These are phyloP conservation scores for Candida glaebosa DNA, from an alignment of 805 yeast genomes.

Conservation along the genomic window DNA sequence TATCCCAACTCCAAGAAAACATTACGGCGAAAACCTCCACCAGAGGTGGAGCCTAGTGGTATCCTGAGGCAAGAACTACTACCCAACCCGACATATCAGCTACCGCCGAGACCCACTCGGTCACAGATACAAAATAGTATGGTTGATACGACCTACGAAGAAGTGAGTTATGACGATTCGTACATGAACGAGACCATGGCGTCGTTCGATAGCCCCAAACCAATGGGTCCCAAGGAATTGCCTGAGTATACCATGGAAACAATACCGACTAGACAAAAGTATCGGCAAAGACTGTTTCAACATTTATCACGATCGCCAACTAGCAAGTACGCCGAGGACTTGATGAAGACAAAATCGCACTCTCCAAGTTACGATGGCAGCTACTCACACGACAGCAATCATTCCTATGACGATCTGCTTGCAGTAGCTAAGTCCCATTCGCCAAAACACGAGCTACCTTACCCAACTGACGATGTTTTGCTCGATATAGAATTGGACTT, in stretches of 20 bases:
- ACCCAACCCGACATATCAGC: neutral
- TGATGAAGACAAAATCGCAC: neutral
- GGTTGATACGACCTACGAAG: slow-evolving; percentile 1
- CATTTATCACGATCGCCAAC: slow-evolving; percentile 9
- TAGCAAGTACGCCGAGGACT: neutral
- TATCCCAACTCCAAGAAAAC: slow-evolving; percentile 8
- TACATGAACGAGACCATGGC: slow-evolving; percentile 20
- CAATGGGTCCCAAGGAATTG: slow-evolving; percentile 39
- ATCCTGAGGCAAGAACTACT: neutral
- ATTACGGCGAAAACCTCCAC: slow-evolving; percentile 28
- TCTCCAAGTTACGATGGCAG: neutral
- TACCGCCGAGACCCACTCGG: neutral
- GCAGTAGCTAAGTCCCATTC: neutral
- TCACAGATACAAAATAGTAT: neutral
- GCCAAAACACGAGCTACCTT: neutral
- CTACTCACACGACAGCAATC: neutral
- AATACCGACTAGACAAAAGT: slow-evolving; percentile 1
- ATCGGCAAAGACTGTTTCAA: slow-evolving; percentile 7
- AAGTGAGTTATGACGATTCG: slow-evolving; percentile 7
- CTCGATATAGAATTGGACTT: neutral
- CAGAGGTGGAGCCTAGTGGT: slow-evolving; percentile 5
- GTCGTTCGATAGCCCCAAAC: slow-evolving; percentile 31
- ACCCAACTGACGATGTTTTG: slow-evolving; percentile 3
- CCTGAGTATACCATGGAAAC: slow-evolving; percentile 26
- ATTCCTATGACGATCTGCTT: neutral